A percentile compares a stretch with the other conserved stretches of the same genome.
These are phyloP conservation scores for Wickerhamiella brachini DNA, from an alignment of 805 yeast genomes.

Conservation along the genomic window DNA sequence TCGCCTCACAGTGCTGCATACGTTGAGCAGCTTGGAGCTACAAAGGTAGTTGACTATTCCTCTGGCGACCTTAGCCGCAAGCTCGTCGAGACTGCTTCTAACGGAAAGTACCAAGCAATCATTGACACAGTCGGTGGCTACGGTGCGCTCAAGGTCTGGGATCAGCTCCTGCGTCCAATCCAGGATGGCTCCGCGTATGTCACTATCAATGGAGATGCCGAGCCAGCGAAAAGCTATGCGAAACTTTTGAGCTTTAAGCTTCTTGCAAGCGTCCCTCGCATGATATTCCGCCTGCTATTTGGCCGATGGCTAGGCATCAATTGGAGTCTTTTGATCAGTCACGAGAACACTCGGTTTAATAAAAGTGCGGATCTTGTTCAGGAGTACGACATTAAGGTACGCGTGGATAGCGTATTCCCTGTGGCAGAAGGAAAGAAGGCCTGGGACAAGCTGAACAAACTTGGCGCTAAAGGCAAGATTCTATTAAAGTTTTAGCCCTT, in stretches of 20 bases:
- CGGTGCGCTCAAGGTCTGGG: conserved; percentile 33
- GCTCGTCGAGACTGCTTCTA: neutral
- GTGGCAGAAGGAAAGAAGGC: conserved; percentile 43
- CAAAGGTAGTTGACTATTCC: conserved; percentile 28
- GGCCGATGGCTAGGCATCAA: conserved; percentile 22
- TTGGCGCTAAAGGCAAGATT: conserved; percentile 53
- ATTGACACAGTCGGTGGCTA: conserved; percentile 53
- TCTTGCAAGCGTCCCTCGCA: conserved; percentile 11
- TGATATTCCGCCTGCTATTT: conserved; percentile 17
- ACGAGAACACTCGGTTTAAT: neutral
- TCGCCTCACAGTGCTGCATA: conserved; percentile 34
- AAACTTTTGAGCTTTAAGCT: conserved; percentile 1
- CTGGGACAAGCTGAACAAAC: conserved; percentile 31
- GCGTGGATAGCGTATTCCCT: conserved; percentile 41
- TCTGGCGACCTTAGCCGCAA: conserved; percentile 3
- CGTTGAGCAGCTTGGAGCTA: conserved; percentile 41
- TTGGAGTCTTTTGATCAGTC: conserved; percentile 14
- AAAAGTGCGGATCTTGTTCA: conserved; percentile 24
- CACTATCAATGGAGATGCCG: conserved; percentile 43
- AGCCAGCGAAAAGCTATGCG: conserved; percentile 8
- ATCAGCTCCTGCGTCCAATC: conserved; percentile 33
- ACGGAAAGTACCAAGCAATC: conserved; percentile 32
- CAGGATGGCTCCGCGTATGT: conserved; percentile 36
- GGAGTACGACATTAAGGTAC: conserved; percentile 31
- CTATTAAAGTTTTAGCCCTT: conserved; percentile 25